A percentile compares a stretch with the other conserved stretches of the same genome.
Conservation (phyloP, 2,329 filamentous ascomycete genomes). For the Elsinoe batatas region DNA sequence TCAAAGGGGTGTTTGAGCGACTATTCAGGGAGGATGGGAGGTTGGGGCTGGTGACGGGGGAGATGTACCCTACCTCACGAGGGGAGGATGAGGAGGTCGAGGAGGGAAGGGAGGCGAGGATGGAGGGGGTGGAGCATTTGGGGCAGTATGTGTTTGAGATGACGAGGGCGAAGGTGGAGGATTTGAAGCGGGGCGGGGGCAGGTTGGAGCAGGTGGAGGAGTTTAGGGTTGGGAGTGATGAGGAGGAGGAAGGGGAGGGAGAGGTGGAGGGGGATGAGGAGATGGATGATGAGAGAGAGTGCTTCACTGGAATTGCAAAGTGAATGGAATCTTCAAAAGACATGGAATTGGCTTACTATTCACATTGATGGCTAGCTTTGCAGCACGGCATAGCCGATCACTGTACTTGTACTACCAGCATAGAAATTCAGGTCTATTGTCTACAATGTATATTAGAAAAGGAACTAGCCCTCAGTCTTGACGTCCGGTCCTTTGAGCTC, state of each 20-base stretch:
- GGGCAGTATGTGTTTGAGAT: slow-evolving; percentile 97
- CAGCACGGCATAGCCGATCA: no score
- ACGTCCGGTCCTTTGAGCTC: slow-evolving; percentile 9
- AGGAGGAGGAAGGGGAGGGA: slow-evolving; percentile 21
- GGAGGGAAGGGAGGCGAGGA: slow-evolving; percentile 52
- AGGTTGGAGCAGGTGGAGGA: slow-evolving; percentile 25
- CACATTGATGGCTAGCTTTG: no score
- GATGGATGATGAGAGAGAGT: slow-evolving; percentile 7
- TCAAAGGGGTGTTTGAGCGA: slow-evolving; percentile 74
- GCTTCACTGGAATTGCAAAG: no score
- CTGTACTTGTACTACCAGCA: no score
- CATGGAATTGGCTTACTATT: no score
- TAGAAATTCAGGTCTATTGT: no score
- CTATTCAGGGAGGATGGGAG: slow-evolving; percentile 54
- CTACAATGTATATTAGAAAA: background rate
- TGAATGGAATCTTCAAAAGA: no score
- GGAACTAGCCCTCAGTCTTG: background rate
- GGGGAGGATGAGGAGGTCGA: slow-evolving; percentile 36
- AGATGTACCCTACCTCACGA: slow-evolving; percentile 62
- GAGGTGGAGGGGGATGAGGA: slow-evolving; percentile 26
- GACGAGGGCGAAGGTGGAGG: slow-evolving; percentile 62
- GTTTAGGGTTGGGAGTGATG: slow-evolving; percentile 23
- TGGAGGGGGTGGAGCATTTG: slow-evolving; percentile 88
- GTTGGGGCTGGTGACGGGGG: slow-evolving; percentile 69
- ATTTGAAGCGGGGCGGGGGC: slow-evolving; percentile 38